Conservation (phyloP, 306 rosid genomes). For the Prunus armeniaca region DNA sequence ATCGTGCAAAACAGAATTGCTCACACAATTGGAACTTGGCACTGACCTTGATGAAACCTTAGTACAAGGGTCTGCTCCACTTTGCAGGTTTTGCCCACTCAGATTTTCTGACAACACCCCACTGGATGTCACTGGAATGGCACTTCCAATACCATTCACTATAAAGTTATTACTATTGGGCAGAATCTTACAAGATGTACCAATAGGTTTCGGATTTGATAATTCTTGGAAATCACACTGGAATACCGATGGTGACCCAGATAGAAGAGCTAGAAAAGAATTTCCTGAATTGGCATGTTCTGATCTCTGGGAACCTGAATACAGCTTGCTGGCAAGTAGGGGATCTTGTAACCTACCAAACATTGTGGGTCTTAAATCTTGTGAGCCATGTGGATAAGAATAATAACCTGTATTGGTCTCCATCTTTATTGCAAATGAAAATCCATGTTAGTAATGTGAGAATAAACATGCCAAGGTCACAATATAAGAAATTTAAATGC, state of each 20-base stretch:
- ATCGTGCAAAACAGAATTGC: conserved; percentile 28
- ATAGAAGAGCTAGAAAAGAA: conserved; percentile 37
- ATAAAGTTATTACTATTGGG: neutral
- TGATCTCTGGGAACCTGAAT: conserved; percentile 19
- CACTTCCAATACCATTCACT: conserved; percentile 16
- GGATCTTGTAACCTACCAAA: conserved; percentile 30
- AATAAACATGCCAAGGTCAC: neutral
- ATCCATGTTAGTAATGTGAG: neutral
- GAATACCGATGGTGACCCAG: conserved; percentile 35
- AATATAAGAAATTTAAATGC: neutral
- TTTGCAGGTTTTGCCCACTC: conserved; percentile 14
- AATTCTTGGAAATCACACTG: conserved; percentile 34
- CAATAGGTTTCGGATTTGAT: conserved; percentile 18
- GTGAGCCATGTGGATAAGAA: conserved; percentile 12
- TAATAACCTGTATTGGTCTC: conserved; percentile 17
- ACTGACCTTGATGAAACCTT: conserved; percentile 19
- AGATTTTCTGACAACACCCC: conserved; percentile 24
- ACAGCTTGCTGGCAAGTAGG: conserved; percentile 2
- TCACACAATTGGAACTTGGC: conserved; percentile 19
- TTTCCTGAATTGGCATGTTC: conserved; percentile 21
- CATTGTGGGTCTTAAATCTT: conserved; percentile 27
- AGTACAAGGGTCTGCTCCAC: conserved; percentile 14
- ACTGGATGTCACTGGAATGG: conserved; percentile 11
- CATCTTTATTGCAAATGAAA: conserved; percentile 9
- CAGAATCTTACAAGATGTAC: conserved; percentile 7